Conservation (phyloP, 495 filamentous ascomycete species). For the Penicillium soppii region DNA sequence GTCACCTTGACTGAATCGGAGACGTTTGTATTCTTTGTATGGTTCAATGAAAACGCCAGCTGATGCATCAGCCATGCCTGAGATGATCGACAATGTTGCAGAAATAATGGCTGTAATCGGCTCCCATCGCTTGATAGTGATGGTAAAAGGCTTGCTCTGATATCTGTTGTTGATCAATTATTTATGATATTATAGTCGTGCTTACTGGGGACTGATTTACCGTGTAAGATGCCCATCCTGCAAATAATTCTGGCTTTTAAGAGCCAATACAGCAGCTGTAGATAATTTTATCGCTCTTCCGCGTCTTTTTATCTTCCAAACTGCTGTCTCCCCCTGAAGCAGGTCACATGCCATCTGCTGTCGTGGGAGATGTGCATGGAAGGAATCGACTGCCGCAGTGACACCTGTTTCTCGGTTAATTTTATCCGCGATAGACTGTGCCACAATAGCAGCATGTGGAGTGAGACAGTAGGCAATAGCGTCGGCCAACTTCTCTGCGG, state of each 20-base stretch:
- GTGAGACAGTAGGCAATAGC: slow-evolving; percentile 67
- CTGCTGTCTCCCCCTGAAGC: slow-evolving; percentile 60
- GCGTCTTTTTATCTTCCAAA: slow-evolving; percentile 58
- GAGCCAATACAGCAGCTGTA: neutral
- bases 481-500: slow-evolving; percentile 45
- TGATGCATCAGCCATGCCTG: slow-evolving; percentile 25
- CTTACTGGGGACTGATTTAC: neutral
- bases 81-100: slow-evolving; percentile 18
- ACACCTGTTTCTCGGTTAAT: slow-evolving; percentile 72
- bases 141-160: slow-evolving; percentile 28
- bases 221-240: too few relatives aligned
- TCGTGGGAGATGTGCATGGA: slow-evolving; percentile 61
- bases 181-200: neutral
- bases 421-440: slow-evolving; percentile 54
- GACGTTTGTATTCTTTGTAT: slow-evolving; percentile 25
- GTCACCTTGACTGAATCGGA: neutral
- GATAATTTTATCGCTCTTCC: neutral
- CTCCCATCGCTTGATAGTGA: slow-evolving; percentile 40
- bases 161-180: slow-evolving; percentile 12
- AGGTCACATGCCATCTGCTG: slow-evolving; percentile 68
- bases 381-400: slow-evolving; percentile 65
- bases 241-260: neutral
- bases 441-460: slow-evolving; percentile 53
- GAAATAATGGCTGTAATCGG: slow-evolving; percentile 47
- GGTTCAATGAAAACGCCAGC: slow-evolving; percentile 34